Evolutionary conservation across 345 rosid species (phyloP).

Genomic region (Bretschneidera sinensis): DNA sequence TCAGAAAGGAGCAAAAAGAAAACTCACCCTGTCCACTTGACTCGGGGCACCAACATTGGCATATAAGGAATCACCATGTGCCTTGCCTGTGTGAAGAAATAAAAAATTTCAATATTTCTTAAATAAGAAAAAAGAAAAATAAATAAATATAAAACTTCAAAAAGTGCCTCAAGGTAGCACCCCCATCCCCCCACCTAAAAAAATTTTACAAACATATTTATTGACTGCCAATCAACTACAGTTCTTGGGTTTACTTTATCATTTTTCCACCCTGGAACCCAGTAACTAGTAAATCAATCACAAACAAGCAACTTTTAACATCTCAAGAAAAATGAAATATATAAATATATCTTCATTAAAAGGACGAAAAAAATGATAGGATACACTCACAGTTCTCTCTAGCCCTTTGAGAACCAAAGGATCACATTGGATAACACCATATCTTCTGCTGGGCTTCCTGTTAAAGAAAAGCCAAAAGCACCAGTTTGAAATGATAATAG

Average conservation of each 20-base stretch:
- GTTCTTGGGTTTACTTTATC: not conserved
- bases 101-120: conserved; percentile 12
- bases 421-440: conserved; percentile 82
- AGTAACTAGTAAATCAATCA: too few relatives aligned
- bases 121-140: not conserved
- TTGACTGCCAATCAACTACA: not conserved
- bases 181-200: not conserved
- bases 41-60: conserved; percentile 99
- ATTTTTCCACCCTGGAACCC: not conserved
- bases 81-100: conserved; percentile 62
- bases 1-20: conserved; percentile 4
- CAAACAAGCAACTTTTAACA: not conserved
- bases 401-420: conserved; percentile 82
- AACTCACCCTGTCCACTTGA: conserved; percentile 86
- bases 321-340: conserved; percentile 1
- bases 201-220: not conserved
- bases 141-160: conserved; percentile 1
- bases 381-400: conserved; percentile 69
- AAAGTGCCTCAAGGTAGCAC: not conserved
- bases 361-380: not conserved
- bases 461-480: conserved; percentile 16
- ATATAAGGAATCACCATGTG: conserved; percentile 95
- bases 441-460: conserved; percentile 67
- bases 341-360: not conserved
- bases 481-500: conserved; percentile 15